A percentile compares a stretch with the other conserved stretches of the same genome.
Conservation (phyloP, 768 basidiomycete genomes). For the Pleurotus platypus region DNA sequence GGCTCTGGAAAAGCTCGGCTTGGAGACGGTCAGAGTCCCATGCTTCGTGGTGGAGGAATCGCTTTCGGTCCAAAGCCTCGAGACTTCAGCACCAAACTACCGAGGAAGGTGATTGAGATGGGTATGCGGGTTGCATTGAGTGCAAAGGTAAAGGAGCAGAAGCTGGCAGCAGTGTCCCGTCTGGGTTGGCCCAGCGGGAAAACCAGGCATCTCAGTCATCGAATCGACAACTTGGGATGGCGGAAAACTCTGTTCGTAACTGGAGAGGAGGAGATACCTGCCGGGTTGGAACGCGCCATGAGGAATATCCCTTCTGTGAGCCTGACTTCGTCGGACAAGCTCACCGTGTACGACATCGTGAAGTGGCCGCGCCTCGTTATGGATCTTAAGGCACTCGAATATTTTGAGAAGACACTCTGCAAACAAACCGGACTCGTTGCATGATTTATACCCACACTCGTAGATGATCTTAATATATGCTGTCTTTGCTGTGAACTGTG, state of each 20-base stretch:
- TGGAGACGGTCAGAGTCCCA: conserved; percentile 84
- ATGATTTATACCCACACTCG: too few relatives aligned
- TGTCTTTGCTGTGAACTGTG: too few relatives aligned
- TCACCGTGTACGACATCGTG: conserved; percentile 79
- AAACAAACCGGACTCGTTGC: conserved; percentile 22
- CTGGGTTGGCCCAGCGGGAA: conserved; percentile 72
- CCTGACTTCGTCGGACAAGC: conserved; percentile 56
- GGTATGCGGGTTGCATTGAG: conserved; percentile 91
- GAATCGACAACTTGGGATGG: conserved; percentile 64
- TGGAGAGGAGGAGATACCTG: conserved; percentile 52
- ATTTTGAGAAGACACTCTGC: conserved; percentile 61
- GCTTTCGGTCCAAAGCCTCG: conserved; percentile 90
- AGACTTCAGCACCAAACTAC: conserved; percentile 88
- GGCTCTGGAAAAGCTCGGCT: conserved; percentile 87
- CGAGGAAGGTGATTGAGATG: conserved; percentile 90
- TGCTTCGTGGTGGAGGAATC: conserved; percentile 87
- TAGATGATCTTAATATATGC: too few relatives aligned
- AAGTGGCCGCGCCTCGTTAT: conserved; percentile 81
- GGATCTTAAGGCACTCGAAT: conserved; percentile 80
- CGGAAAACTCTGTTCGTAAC: conserved; percentile 76
- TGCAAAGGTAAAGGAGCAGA: conserved; percentile 70
- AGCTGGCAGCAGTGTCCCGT: conserved; percentile 71
- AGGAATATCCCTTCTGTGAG: conserved; percentile 71
- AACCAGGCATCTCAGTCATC: conserved; percentile 62
- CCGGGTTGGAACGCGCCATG: conserved; percentile 56